Conservation (phyloP, 1,284 basidiomycete species). For the Marasmius fiardii region DNA sequence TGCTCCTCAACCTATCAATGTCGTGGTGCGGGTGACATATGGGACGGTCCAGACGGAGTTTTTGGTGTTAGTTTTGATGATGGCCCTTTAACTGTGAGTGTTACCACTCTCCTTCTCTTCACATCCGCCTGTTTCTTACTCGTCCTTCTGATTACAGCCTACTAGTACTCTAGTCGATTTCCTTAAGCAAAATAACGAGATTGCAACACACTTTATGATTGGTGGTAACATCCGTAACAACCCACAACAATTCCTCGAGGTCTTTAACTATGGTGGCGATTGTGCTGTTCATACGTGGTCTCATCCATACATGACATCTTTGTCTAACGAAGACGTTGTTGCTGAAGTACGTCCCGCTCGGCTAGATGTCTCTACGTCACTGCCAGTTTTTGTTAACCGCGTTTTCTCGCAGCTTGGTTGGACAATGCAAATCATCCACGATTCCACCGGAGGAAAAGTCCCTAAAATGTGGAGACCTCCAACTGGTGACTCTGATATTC, state of each 20-base stretch:
- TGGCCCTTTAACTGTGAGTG: slow-evolving; percentile 62
- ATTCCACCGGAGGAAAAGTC: slow-evolving; percentile 72
- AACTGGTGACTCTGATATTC: slow-evolving; percentile 72
- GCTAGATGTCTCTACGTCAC: background rate
- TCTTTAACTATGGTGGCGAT: slow-evolving; percentile 56
- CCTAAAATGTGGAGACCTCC: slow-evolving; percentile 78
- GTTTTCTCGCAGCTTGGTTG: slow-evolving; percentile 56
- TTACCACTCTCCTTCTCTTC: background rate
- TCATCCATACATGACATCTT: slow-evolving; percentile 79
- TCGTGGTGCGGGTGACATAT: slow-evolving; percentile 53
- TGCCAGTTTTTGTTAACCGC: background rate
- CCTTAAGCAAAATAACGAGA: slow-evolving; percentile 53
- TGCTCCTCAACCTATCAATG: slow-evolving; percentile 73
- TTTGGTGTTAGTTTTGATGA: slow-evolving; percentile 75
- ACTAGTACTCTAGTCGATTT: slow-evolving; percentile 32
- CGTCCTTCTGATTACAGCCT: background rate
- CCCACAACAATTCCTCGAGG: slow-evolving; percentile 49
- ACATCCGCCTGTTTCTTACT: background rate
- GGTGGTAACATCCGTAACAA: slow-evolving; percentile 66
- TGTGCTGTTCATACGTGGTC: slow-evolving; percentile 82
- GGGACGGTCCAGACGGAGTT: slow-evolving; percentile 64
- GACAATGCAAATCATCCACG: slow-evolving; percentile 80
- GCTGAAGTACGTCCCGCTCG: slow-evolving; percentile 51
- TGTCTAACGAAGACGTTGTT: slow-evolving; percentile 65
- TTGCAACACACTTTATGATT: slow-evolving; percentile 82